These are phyloP conservation scores for Eucalyptus erythrocorys DNA, from an alignment of 345 rosid genomes.

Conservation along the genomic window DNA sequence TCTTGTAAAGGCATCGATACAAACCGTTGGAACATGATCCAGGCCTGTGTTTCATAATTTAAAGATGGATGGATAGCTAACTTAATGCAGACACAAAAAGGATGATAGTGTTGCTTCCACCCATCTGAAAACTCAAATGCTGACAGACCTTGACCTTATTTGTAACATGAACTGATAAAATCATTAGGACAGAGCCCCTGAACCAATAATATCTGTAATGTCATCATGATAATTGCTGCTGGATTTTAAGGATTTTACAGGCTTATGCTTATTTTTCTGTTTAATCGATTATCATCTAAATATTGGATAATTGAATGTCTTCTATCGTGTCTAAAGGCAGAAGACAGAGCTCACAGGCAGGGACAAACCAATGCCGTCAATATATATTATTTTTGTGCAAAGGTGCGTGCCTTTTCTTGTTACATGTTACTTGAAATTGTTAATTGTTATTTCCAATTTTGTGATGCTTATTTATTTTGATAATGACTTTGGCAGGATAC, in stretches of 20 bases:
- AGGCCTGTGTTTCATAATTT: neutral
- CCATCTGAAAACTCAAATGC: neutral
- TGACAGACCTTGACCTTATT: neutral
- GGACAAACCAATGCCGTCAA: slow-evolving; percentile 87
- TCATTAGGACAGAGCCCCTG: neutral
- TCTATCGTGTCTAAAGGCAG: slow-evolving; percentile 52
- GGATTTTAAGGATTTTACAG: neutral
- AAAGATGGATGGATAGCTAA: neutral
- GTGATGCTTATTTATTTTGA: neutral
- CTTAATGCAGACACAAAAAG: neutral
- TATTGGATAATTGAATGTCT: neutral
- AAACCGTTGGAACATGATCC: neutral
- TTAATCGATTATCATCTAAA: neutral
- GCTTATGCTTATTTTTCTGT: neutral
- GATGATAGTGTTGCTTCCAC: neutral
- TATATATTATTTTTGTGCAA: slow-evolving; percentile 79
- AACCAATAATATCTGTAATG: neutral
- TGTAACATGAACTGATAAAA: neutral
- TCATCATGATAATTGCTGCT: neutral
- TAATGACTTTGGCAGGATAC: slow-evolving; percentile 38
- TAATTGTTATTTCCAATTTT: neutral
- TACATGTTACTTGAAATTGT: neutral
- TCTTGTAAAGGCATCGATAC: neutral
- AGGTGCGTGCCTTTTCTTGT: slow-evolving; percentile 16
- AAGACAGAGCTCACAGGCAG: slow-evolving; percentile 90